These are phyloP conservation scores for Lentinula lateritia DNA, from an alignment of 768 basidiomycete genomes.

Conservation along the genomic window DNA sequence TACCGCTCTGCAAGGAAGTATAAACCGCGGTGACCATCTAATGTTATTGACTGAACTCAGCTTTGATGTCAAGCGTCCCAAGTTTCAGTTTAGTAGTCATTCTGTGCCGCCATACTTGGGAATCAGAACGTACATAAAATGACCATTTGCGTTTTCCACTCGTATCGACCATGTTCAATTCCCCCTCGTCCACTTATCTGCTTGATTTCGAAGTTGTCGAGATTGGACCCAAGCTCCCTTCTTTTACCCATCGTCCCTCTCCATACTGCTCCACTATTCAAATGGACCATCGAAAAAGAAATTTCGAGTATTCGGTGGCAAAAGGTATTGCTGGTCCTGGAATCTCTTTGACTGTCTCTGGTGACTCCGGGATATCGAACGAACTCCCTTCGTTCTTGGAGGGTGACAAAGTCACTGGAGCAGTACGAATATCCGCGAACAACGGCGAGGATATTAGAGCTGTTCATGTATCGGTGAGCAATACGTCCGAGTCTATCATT, in stretches of 20 bases:
- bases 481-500: background rate
- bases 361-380: slow-evolving; percentile 4
- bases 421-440: slow-evolving; percentile 2
- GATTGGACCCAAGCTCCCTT: background rate
- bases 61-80: background rate
- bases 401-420: background rate
- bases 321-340: slow-evolving; percentile 1
- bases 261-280: slow-evolving; percentile 1
- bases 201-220: background rate
- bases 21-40: background rate
- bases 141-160: background rate
- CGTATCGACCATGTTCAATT: background rate
- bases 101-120: background rate
- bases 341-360: background rate
- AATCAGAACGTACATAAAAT: background rate
- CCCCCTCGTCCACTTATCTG: background rate
- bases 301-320: background rate
- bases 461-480: background rate
- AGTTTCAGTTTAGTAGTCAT: background rate
- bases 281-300: background rate
- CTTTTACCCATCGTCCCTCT: background rate
- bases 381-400: slow-evolving; percentile 4
- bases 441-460: slow-evolving; percentile 4
- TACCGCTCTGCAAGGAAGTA: background rate
- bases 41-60: background rate